Percentiles rank a stretch among this genome's conserved stretches.
These are phyloP conservation scores for Sarocladium oryzae DNA, from an alignment of 2,329 filamentous ascomycete genomes.

Conservation along the genomic window DNA sequence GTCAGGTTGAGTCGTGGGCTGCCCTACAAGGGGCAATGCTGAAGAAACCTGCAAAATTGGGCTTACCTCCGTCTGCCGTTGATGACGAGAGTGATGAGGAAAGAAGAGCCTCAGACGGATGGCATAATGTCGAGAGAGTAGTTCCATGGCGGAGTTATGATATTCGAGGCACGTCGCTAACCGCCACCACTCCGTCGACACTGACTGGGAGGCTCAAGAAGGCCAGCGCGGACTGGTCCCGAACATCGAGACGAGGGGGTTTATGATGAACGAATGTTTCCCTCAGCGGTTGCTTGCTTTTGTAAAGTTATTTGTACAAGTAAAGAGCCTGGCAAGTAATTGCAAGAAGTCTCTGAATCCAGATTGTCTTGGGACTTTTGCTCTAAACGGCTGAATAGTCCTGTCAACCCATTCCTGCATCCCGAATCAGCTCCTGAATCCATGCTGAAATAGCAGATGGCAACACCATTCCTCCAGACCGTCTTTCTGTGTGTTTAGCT, in stretches of 20 bases:
- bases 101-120: slow-evolving; percentile 30
- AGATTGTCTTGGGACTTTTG: too few relatives aligned
- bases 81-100: slow-evolving; percentile 23
- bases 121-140: slow-evolving; percentile 23
- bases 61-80: slow-evolving; percentile 22
- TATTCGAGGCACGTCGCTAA: slow-evolving; percentile 17
- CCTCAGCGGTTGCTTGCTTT: not conserved
- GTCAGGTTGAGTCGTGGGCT: slow-evolving; percentile 55
- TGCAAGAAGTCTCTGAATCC: not conserved
- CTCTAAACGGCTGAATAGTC: too few relatives aligned
- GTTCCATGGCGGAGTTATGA: slow-evolving; percentile 12
- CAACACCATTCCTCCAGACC: too few relatives aligned
- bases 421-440: too few relatives aligned
- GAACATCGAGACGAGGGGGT: slow-evolving; percentile 25
- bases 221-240: slow-evolving; percentile 40
- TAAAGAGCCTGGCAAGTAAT: not conserved
- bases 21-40: slow-evolving; percentile 35
- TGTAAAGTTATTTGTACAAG: not conserved
- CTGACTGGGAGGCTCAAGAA: slow-evolving; percentile 45
- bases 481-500: too few relatives aligned
- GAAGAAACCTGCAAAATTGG: slow-evolving; percentile 17
- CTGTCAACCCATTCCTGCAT: too few relatives aligned
- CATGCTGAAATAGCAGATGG: too few relatives aligned
- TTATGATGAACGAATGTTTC: not conserved
- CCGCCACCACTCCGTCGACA: slow-evolving; percentile 29